Evolutionary conservation across 176 grass and related monocot genomes (phyloP).

Genomic region (Panicum miliaceum): DNA sequence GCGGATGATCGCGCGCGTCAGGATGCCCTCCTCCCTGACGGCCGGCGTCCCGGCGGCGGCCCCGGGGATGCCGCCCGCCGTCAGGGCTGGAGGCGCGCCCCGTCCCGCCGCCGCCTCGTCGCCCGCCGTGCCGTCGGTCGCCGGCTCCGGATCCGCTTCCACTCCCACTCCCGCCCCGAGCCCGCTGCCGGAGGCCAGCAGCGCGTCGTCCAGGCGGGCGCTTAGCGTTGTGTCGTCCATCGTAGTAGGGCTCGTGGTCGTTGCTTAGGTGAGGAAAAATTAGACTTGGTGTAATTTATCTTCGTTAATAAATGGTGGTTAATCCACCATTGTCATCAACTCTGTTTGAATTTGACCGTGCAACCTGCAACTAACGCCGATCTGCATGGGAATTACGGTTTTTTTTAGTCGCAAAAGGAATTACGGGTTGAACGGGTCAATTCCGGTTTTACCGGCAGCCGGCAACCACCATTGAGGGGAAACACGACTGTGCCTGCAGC

Average conservation of each 20-base stretch:
- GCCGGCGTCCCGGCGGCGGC: slow-evolving; percentile 21
- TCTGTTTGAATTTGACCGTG: too few relatives aligned
- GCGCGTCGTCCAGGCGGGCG: not conserved
- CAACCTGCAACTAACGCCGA: not conserved
- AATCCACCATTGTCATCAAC: not conserved
- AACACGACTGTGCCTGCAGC: too few relatives aligned
- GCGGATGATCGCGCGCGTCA: slow-evolving; percentile 70
- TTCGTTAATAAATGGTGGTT: not conserved
- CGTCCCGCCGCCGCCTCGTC: not conserved
- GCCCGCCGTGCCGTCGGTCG: not conserved
- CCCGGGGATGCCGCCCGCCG: slow-evolving; percentile 32
- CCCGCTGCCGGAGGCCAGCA: slow-evolving; percentile 25
- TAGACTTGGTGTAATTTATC: slow-evolving; percentile 21
- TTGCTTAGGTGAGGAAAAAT: not conserved
- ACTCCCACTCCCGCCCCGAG: not conserved
- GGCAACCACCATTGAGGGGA: too few relatives aligned
- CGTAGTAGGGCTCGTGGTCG: not conserved
- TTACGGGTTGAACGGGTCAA: too few relatives aligned
- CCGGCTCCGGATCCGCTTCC: not conserved
- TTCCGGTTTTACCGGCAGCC: too few relatives aligned
- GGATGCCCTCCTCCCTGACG: not conserved
- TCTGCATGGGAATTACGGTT: not conserved
- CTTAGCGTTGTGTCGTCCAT: not conserved
- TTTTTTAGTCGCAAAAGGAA: not conserved
- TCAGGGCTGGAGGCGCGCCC: not conserved